These are phyloP conservation scores for Talaromyces sp. DNA, from an alignment of 2,329 filamentous ascomycete species.

Conservation along the genomic window DNA sequence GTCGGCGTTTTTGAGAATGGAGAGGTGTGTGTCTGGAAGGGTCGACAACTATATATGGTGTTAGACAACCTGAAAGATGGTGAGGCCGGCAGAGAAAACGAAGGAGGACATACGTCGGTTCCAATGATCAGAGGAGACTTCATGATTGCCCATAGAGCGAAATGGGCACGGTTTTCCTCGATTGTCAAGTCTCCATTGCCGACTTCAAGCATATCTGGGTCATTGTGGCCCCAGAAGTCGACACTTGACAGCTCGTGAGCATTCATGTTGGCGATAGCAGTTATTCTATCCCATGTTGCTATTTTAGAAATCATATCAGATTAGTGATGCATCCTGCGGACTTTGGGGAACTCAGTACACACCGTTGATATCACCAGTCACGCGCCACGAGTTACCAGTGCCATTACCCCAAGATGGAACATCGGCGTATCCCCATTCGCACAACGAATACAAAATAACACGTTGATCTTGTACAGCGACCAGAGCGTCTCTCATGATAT, in stretches of 20 bases:
- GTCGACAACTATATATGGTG: slow-evolving; percentile 30
- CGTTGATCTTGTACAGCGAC: slow-evolving; percentile 36
- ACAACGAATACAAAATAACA: slow-evolving; percentile 52
- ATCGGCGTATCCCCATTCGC: slow-evolving; percentile 53
- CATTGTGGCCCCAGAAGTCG: slow-evolving; percentile 51
- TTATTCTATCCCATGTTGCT: slow-evolving; percentile 30
- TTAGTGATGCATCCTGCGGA: not conserved
- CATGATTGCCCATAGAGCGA: slow-evolving; percentile 52
- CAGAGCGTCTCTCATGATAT: slow-evolving; percentile 53
- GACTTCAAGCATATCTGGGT: slow-evolving; percentile 52
- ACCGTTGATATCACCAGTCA: slow-evolving; percentile 34
- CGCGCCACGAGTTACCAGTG: slow-evolving; percentile 49
- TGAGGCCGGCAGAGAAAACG: not conserved
- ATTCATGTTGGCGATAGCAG: slow-evolving; percentile 50
- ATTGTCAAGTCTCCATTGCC: slow-evolving; percentile 49
- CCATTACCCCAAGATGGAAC: slow-evolving; percentile 51
- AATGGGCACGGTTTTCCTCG: slow-evolving; percentile 50
- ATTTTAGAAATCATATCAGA: not conserved
- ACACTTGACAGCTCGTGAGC: slow-evolving; percentile 45
- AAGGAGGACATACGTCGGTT: slow-evolving; percentile 26
- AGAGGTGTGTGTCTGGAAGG: slow-evolving; percentile 36
- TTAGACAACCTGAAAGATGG: not conserved
- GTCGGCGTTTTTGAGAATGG: slow-evolving; percentile 44
- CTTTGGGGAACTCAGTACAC: slow-evolving; percentile 1
- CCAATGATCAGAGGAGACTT: slow-evolving; percentile 53